Evolutionary conservation across 129 eudicot species (phyloP).

Genomic region (carrot (Daucus carota)): DH1_v3.0 NC_030384.2:21789501-21790000

Average conservation of each 20-base stretch:
- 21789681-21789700: neutral
- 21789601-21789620: neutral
- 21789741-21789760: no score
- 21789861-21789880: conserved; percentile 1
- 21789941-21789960: no score
- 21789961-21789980: no score
- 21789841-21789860: conserved; percentile 1
- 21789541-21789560: neutral
- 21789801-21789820: neutral
- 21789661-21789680: neutral
- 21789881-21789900: conserved; percentile 4
- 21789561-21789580: no score
- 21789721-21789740: conserved; percentile 3
- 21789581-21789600: neutral
- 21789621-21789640: neutral
- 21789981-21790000: no score
- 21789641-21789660: neutral
- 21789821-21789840: conserved; percentile 4
- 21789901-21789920: no score
- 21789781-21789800: conserved; percentile 2
- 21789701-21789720: conserved; percentile 1
- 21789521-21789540: neutral
- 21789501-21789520: neutral
- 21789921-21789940: no score
- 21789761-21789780: neutral